These are phyloP conservation scores for Skeletonema menzelii DNA, from an alignment of 108 stramenopile genomes.

Conservation along the genomic window DNA sequence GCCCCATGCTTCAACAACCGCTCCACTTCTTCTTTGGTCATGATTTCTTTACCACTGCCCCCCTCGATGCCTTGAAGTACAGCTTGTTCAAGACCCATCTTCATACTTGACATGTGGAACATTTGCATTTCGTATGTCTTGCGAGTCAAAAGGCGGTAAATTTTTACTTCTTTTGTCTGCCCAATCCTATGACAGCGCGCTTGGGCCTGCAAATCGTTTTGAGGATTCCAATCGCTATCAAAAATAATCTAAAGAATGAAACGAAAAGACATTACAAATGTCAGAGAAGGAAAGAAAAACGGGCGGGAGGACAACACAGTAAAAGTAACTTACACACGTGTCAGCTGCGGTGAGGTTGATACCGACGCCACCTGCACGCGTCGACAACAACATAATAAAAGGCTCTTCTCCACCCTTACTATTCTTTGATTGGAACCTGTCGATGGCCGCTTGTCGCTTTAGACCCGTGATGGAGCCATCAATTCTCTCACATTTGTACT, in stretches of 20 bases:
- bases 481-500: constrained; percentile 85
- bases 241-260: constrained; percentile 84
- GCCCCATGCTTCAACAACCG: constrained; percentile 84
- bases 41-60: constrained; percentile 58
- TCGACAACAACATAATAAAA: constrained; percentile 97
- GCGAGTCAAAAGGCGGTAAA: constrained; percentile 89
- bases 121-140: constrained; percentile 98
- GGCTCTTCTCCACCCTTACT: constrained; percentile 60
- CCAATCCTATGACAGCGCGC: constrained; percentile 99
- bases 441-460: constrained; percentile 92
- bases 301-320: neutral
- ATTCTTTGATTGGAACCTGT: constrained; percentile 87
- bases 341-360: constrained; percentile 98
- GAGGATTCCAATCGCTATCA: constrained; percentile 97
- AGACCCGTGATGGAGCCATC: constrained; percentile 95
- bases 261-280: neutral
- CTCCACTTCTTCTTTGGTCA: constrained; percentile 86
- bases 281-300: neutral
- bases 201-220: constrained; percentile 97
- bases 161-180: constrained; percentile 92
- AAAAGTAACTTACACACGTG: constrained; percentile 57
- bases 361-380: constrained; percentile 94
- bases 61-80: constrained; percentile 92
- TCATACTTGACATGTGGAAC: constrained; percentile 96
- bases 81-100: constrained; percentile 98